These are phyloP conservation scores for Didymella segeticola DNA, from an alignment of 2,329 filamentous ascomycete species.

Conservation along the genomic window DNA sequence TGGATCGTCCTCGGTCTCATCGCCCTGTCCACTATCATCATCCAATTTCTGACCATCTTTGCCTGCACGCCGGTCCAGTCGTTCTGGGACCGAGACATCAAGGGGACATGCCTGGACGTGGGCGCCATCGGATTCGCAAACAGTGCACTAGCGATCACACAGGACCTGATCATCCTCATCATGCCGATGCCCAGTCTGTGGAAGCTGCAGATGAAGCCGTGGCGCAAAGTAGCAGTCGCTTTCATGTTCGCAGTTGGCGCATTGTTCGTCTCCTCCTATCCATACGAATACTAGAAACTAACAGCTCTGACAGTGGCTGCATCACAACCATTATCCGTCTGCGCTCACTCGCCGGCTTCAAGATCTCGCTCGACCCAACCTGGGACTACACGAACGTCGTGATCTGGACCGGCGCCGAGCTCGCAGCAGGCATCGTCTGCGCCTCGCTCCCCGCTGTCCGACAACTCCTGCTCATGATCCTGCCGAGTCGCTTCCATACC, in stretches of 20 bases:
- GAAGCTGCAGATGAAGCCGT: slow-evolving; percentile 25
- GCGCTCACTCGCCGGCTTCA: slow-evolving; percentile 27
- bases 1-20: slow-evolving; percentile 23
- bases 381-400: slow-evolving; percentile 35
- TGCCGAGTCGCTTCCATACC: slow-evolving; percentile 4
- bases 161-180: slow-evolving; percentile 33
- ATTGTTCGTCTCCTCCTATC: slow-evolving; percentile 1
- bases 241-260: slow-evolving; percentile 36
- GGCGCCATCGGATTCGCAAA: slow-evolving; percentile 29
- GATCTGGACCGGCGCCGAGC: slow-evolving; percentile 37
- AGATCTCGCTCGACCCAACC: slow-evolving; percentile 35
- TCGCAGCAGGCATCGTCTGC: slow-evolving; percentile 30
- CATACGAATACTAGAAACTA: neutral
- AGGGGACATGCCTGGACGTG: slow-evolving; percentile 31
- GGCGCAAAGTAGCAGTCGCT: slow-evolving; percentile 26
- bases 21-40: slow-evolving; percentile 18
- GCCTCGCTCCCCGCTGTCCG: slow-evolving; percentile 35
- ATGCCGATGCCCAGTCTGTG: slow-evolving; percentile 28
- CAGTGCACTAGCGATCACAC: slow-evolving; percentile 24
- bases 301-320: slow-evolving; percentile 10
- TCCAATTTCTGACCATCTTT: slow-evolving; percentile 30
- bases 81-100: slow-evolving; percentile 34
- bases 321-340: slow-evolving; percentile 35
- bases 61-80: slow-evolving; percentile 26
- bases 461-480: slow-evolving; percentile 21